Evolutionary conservation across 2,329 filamentous ascomycete species (phyloP), one percentile per base, ranked within the genome.

Genomic region (Didymella glomerata): DNA sequence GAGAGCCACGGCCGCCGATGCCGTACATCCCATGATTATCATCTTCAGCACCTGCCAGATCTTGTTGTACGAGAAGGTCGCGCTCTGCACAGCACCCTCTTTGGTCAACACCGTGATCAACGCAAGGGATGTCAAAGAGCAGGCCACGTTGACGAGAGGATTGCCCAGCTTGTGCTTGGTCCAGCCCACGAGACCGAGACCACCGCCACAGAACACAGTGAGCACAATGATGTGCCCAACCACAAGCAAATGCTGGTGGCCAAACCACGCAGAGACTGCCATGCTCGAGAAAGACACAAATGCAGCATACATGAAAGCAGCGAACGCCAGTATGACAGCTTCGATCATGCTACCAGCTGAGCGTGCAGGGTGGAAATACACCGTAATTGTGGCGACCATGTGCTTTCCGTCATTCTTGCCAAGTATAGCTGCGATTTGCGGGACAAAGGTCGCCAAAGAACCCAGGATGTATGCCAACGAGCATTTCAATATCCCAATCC

Each of bases 301-400:
- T 32, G 88, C 85, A 2, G 90, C 89, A 74, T 96, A 98, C 36
- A 88, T 78, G 60, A 97, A 91, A 1, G 93, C 93, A 32, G 90
- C 82, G 36, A 91, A 79, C 6, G 92, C 91, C 57, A 95, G 87
- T 32, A 93, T 79, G 11, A 90, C 85, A 3, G 93, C 93, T 77
- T 97, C 91, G 57, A 92, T 85, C 92, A 97, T 97, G 65, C 91
- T 95, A 0, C 94, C 94, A 25, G 89, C 86, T 18, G 92, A 92
- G 57, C 94, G 85, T 6, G 92, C 91, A 4, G 94, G 93, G 75
- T 97, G 93, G 71, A 97, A 98, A 73, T 97, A 98, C 11, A 97
- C 93, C 0, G 92, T 96, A 57, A 97, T 87, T 2, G 94, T 97
- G 30, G 93, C 93, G 50, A 97, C 92, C 72, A 97, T 89, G 77